Evolutionary conservation across 1,284 basidiomycete genomes (phyloP).

Genomic region (Tilletia setariae): DNA sequence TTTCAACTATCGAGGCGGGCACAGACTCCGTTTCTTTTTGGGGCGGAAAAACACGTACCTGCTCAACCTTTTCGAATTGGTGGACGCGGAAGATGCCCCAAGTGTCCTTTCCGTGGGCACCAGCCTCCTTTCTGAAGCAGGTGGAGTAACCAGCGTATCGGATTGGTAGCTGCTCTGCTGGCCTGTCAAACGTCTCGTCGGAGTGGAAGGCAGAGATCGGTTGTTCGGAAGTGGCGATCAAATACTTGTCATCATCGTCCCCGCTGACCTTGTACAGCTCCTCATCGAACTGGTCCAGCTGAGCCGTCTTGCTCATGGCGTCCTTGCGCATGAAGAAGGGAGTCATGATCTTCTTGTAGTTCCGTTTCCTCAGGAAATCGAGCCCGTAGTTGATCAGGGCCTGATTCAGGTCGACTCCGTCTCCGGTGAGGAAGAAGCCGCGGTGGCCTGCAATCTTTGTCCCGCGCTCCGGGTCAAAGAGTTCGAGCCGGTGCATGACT

Average conservation of each 20-base stretch:
- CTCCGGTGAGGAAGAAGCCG: constrained; percentile 91
- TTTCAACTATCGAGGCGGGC: not conserved
- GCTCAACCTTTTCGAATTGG: constrained; percentile 98
- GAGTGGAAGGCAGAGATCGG: constrained; percentile 93
- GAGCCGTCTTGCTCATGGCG: constrained; percentile 93
- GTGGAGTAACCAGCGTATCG: constrained; percentile 71
- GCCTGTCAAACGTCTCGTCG: constrained; percentile 95
- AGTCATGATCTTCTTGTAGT: constrained; percentile 91
- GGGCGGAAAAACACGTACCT: constrained; percentile 54
- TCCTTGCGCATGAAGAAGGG: constrained; percentile 99
- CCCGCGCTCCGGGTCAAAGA: constrained; percentile 89
- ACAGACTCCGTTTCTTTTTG: too few relatives aligned
- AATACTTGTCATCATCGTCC: constrained; percentile 93
- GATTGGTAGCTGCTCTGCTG: constrained; percentile 83
- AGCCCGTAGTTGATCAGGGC: constrained; percentile 92
- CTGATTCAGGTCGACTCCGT: constrained; percentile 95
- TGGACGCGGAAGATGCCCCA: constrained; percentile 99
- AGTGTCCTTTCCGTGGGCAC: constrained; percentile 92
- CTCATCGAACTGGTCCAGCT: constrained; percentile 96
- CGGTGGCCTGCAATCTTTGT: constrained; percentile 88
- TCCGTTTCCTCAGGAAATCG: constrained; percentile 77
- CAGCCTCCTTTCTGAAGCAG: constrained; percentile 99
- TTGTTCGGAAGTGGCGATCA: constrained; percentile 97
- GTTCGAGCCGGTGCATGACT: constrained; percentile 85
- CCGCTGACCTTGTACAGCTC: constrained; percentile 88